Percentiles rank a stretch among this genome's conserved stretches.
phyloP scores from a whole-genome alignment of 2,329 filamentous ascomycete species.

The Exophiala alcalophila region DNA sequence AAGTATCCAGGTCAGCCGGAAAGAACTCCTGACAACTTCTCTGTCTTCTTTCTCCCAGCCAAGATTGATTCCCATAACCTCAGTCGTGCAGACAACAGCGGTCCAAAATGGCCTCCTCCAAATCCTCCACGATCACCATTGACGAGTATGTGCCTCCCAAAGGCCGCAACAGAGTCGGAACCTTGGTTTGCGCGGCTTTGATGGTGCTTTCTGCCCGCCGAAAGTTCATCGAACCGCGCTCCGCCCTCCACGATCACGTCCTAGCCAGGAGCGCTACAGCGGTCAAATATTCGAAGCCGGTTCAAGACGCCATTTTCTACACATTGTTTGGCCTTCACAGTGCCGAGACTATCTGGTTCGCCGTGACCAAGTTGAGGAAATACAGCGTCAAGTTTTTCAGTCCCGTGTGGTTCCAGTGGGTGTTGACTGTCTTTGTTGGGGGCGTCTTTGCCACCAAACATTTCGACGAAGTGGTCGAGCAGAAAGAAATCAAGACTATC shows the following conservation, averaged over 20 bases:
- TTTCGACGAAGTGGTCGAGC: constrained; percentile 22
- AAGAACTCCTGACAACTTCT: constrained; percentile 4
- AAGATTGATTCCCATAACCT: no score
- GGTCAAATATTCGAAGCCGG: constrained; percentile 14
- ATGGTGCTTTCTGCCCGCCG: constrained; percentile 22
- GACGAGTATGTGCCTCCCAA: constrained; percentile 22
- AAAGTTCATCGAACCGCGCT: constrained; percentile 24
- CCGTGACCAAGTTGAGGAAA: constrained; percentile 17
- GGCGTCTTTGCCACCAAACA: constrained; percentile 12
- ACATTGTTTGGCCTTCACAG: constrained; percentile 17
- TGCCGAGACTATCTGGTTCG: constrained; percentile 17
- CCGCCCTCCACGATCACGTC: constrained; percentile 23
- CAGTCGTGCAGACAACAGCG: no score
- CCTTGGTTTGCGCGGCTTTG: constrained; percentile 14
- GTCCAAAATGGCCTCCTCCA: constrained; percentile 19
- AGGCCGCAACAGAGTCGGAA: constrained; percentile 14
- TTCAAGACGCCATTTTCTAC: constrained; percentile 25
- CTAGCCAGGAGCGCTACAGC: constrained; percentile 16
- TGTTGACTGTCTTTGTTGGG: constrained; percentile 21
- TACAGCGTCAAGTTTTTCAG: constrained; percentile 23
- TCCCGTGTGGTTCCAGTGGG: constrained; percentile 21
- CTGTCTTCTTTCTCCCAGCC: constrained; percentile 2
- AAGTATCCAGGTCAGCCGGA: constrained; percentile 2
- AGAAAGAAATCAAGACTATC: constrained; percentile 22
- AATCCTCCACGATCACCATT: constrained; percentile 23